Evolutionary conservation across 306 rosid species (phyloP), one percentile per base, ranked within the genome.

Genomic region (Canavalia ensiformis): DNA sequence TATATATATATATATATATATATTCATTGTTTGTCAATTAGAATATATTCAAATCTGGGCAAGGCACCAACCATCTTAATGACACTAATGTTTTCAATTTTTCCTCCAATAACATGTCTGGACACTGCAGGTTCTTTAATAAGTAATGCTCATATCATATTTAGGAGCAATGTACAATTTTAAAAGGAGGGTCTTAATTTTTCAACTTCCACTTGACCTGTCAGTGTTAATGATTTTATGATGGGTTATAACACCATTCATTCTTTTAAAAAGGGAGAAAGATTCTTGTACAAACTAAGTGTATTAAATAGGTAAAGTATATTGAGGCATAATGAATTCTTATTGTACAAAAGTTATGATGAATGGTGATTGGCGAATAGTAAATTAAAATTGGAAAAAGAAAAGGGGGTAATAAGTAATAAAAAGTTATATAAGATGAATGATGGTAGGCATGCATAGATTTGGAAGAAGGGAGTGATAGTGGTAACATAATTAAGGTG

Each of bases 31-130:
- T 46, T 68, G 39, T 8, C 8, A 28, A 45, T 10, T 1, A 9
- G 18, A 2, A 60, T 44, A 11, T 2, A 47, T 47, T 30, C 5
- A 69, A 47, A 45, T 69, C 25, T 10, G 75, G 35, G 8, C 46
- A 70, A 35, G 60, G 30, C 46, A 33, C 31, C 75, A 31, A 33
- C 60, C 58, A 49, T 70, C 58, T 49, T 70, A 12, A 11, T 33
- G 75, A 68, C 57, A 28, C 18, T 35, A 13, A 70, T 2, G 3
- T n/a, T 50, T 50, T 50, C 50, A 54, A 4, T 4, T 37, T 54
- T 54, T 4, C n/a, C 39, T 54, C 39, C 39, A 65, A 7, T 41
- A 65, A 31, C 8, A 65, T 37, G 31, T 28, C n/a, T 28, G 41
- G 41, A 37, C 41, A 37, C 33, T 10, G 68, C 25, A 18, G 4